phyloP scores from a whole-genome alignment of 345 rosid genomes.

The Angophora floribunda region DNA sequence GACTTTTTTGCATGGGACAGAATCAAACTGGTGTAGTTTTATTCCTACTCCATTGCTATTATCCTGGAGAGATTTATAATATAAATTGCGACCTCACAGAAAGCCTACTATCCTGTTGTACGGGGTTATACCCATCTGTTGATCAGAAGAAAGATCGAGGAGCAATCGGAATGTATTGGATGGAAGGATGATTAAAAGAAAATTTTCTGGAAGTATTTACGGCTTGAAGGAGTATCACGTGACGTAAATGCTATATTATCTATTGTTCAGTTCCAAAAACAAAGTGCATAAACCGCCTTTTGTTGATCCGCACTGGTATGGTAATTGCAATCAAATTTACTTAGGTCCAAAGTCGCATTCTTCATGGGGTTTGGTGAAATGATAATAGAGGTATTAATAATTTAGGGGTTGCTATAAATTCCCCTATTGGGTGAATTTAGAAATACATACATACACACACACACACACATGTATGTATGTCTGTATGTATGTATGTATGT shows the following conservation, averaged over 20 bases:
- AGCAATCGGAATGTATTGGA: not conserved
- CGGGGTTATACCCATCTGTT: not conserved
- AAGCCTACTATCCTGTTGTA: not conserved
- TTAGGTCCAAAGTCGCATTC: not conserved
- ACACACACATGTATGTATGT: not conserved
- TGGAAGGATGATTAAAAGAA: not conserved
- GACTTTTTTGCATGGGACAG: not conserved
- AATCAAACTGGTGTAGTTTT: not conserved
- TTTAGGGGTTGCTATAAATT: too few species aligned
- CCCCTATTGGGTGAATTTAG: too few species aligned
- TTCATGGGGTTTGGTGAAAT: not conserved
- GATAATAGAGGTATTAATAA: too few species aligned
- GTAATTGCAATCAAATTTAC: too few species aligned
- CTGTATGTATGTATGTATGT: too few species aligned
- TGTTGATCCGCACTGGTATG: not conserved
- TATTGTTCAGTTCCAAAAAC: not conserved
- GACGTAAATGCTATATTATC: not conserved
- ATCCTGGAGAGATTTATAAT: not conserved
- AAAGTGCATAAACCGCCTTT: not conserved
- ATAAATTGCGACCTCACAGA: not conserved
- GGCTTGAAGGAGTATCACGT: not conserved
- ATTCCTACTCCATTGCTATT: not conserved
- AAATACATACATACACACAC: too few species aligned
- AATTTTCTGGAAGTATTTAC: not conserved
- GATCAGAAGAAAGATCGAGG: not conserved